A percentile compares a stretch with the other conserved stretches of the same genome.
phyloP scores from a whole-genome alignment of 176 grass and related monocot species.

The Echinochloa phyllopogon region DNA sequence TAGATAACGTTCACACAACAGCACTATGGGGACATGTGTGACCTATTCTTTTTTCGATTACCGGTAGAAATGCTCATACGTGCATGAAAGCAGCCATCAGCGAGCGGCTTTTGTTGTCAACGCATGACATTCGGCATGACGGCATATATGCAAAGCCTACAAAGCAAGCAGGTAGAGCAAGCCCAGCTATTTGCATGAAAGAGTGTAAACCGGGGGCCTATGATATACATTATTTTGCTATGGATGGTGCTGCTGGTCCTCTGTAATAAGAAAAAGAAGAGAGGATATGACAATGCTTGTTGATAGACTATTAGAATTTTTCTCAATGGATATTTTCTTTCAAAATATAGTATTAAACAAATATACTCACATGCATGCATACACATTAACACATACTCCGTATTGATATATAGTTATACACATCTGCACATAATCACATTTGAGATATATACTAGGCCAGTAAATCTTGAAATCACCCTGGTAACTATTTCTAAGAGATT shows the following conservation, averaged over 20 bases:
- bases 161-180: not conserved
- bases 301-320: no score
- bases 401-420: no score
- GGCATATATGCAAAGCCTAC: not conserved
- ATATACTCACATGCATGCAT: no score
- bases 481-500: no score
- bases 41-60: not conserved
- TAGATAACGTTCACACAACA: slow-evolving; percentile 26
- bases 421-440: no score
- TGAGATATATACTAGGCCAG: no score
- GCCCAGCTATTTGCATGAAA: not conserved
- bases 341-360: no score
- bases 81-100: not conserved
- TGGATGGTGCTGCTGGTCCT: not conserved
- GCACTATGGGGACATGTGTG: slow-evolving; percentile 24
- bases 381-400: no score
- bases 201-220: not conserved
- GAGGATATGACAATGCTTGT: no score
- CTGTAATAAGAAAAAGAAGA: no score
- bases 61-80: not conserved
- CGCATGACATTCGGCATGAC: not conserved
- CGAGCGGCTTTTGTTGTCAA: slow-evolving; percentile 23
- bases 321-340: no score
- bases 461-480: no score
- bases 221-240: not conserved